Evolutionary conservation across 306 rosid species (phyloP).

Genomic region (Cucumis sativus): Cucumber_9930_V3 NC_026658.2:26055001-26055500

Average conservation of each 20-base stretch:
- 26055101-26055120: no score
- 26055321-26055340: no score
- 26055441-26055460: constrained; percentile 76
- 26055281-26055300: no score
- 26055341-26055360: no score
- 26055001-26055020: no score
- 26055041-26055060: no score
- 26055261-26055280: no score
- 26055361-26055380: no score
- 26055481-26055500: not conserved
- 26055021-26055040: no score
- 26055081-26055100: no score
- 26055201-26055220: constrained; percentile 77
- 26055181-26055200: constrained; percentile 54
- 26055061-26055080: no score
- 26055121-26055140: constrained; percentile 14
- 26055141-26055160: constrained; percentile 58
- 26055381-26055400: not conserved
- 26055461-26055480: constrained; percentile 70
- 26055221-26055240: constrained; percentile 81
- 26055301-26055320: no score
- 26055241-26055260: constrained; percentile 12
- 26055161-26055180: constrained; percentile 36
- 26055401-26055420: constrained; percentile 98
- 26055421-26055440: constrained; percentile 54